phyloP scores from a whole-genome alignment of 345 rosid genomes.

The Acer saccharum region DNA sequence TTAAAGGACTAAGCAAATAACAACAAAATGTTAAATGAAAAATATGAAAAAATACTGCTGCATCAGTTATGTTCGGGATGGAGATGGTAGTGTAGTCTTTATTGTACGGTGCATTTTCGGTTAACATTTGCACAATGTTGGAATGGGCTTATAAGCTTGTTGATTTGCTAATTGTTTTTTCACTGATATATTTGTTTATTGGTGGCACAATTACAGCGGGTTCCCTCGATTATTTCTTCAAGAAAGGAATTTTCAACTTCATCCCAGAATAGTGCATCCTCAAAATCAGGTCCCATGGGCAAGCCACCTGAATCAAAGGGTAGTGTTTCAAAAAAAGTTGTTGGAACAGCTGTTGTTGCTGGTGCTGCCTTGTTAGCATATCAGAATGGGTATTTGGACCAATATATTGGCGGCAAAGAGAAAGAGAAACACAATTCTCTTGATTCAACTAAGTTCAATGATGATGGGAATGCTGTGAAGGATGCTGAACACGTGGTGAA shows the following conservation, averaged over 20 bases:
- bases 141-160: too few species aligned
- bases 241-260: constrained; percentile 56
- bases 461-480: constrained; percentile 26
- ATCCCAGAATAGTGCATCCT: constrained; percentile 42
- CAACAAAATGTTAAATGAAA: too few species aligned
- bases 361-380: constrained; percentile 58
- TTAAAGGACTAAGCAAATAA: too few species aligned
- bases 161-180: background rate
- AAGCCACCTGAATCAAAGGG: constrained; percentile 51
- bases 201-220: constrained; percentile 32
- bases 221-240: constrained; percentile 42
- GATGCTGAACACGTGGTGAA: constrained; percentile 25
- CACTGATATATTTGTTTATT: background rate
- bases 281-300: constrained; percentile 43
- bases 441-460: constrained; percentile 28
- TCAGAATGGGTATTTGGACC: constrained; percentile 62
- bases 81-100: background rate
- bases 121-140: too few species aligned
- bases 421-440: constrained; percentile 29
- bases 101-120: too few species aligned
- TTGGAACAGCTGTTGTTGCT: constrained; percentile 53
- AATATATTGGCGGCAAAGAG: constrained; percentile 40
- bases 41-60: too few species aligned
- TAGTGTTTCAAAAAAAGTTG: constrained; percentile 35
- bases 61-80: background rate